Percentiles rank a stretch among this genome's conserved stretches.
Evolutionary conservation across 1,139 yeast species (phyloP).

Genomic region (Suhomyces ambrosiae): DNA sequence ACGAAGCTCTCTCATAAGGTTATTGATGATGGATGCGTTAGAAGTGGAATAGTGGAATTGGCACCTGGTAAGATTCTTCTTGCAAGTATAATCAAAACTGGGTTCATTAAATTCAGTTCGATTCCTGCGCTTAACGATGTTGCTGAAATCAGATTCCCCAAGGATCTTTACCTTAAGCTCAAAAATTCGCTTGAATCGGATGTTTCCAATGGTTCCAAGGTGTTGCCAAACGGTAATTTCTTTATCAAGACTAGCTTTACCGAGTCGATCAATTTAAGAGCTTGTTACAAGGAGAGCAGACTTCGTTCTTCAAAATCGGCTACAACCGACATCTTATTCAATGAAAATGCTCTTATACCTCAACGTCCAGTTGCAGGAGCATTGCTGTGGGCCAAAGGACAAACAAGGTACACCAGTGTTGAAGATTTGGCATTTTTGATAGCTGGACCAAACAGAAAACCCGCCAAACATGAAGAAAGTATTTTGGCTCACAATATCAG

Average conservation of each 20-base stretch:
- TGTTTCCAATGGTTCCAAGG: constrained; percentile 28
- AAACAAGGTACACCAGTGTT: constrained; percentile 54
- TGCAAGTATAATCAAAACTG: constrained; percentile 40
- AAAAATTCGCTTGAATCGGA: constrained; percentile 27
- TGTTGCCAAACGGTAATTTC: constrained; percentile 75
- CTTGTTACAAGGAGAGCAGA: constrained; percentile 45
- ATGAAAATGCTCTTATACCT: constrained; percentile 64
- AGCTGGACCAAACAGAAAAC: constrained; percentile 61
- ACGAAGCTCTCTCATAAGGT: constrained; percentile 65
- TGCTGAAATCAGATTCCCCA: constrained; percentile 38
- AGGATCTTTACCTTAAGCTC: constrained; percentile 32
- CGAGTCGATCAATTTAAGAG: constrained; percentile 47
- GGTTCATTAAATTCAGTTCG: constrained; percentile 41
- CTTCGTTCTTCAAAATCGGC: constrained; percentile 23
- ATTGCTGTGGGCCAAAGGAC: constrained; percentile 85
- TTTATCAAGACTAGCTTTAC: constrained; percentile 59
- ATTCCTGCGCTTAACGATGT: constrained; percentile 44
- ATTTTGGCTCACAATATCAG: constrained; percentile 56
- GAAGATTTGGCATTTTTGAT: constrained; percentile 61
- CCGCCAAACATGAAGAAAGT: constrained; percentile 57
- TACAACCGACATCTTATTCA: constrained; percentile 56
- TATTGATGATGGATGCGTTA: constrained; percentile 62
- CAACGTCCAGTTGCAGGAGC: constrained; percentile 80
- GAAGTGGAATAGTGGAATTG: constrained; percentile 38
- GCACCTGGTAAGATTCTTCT: constrained; percentile 37